phyloP scores from a whole-genome alignment of 768 basidiomycete species.

The Trametes gibbosa region DNA sequence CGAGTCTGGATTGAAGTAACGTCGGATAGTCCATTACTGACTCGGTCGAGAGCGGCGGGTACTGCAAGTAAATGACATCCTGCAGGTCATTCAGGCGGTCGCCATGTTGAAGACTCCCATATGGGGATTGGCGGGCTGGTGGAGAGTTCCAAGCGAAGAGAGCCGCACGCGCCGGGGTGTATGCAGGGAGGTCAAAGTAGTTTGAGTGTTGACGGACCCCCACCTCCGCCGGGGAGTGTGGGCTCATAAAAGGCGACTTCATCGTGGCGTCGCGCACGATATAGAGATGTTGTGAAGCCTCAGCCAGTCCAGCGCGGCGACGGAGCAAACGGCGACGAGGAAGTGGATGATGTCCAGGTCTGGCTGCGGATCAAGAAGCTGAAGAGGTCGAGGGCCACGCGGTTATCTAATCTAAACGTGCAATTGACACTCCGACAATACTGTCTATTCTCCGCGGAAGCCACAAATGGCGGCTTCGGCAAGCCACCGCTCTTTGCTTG shows the following conservation, averaged over 20 bases:
- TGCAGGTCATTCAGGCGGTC: neutral
- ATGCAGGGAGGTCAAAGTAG: conserved; percentile 15
- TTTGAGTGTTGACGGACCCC: neutral
- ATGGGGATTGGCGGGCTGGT: neutral
- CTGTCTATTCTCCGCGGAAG: too few species aligned
- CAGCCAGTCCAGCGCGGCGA: too few species aligned
- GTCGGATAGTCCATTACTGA: conserved; percentile 4
- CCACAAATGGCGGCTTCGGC: too few species aligned
- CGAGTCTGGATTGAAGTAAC: neutral
- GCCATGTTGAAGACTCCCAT: neutral
- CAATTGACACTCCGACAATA: neutral
- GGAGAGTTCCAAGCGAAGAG: conserved; percentile 2
- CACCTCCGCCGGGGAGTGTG: conserved; percentile 14
- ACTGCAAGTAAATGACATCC: neutral
- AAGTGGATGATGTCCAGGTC: neutral
- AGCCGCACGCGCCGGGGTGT: neutral
- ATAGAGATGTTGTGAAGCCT: neutral
- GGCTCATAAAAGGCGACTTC: conserved; percentile 9
- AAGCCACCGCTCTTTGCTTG: neutral
- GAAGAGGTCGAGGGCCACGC: neutral
- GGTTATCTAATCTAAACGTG: conserved; percentile 5
- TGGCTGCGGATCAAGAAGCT: neutral
- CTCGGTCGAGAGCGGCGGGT: neutral
- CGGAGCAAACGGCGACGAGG: neutral
- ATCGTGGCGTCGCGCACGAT: neutral